These are phyloP conservation scores for Coffea canephora DNA, from an alignment of 257 asterid species.

Conservation along the genomic window DNA sequence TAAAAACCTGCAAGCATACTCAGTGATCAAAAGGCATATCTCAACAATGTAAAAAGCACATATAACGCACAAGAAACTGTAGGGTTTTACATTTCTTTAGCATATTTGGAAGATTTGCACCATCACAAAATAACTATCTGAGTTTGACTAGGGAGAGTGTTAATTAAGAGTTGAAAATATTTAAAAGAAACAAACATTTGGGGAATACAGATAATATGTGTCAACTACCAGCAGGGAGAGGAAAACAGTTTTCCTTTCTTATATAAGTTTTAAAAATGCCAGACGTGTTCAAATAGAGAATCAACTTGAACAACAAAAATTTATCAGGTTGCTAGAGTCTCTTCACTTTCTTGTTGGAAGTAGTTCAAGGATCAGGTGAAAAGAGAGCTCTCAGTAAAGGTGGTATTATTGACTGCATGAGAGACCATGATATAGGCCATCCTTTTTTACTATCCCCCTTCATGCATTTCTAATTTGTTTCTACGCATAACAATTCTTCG, in stretches of 20 bases:
- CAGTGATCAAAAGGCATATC: conserved; percentile 13
- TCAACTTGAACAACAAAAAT: too few species aligned
- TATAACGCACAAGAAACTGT: background rate
- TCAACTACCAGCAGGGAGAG: background rate
- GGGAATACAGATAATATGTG: background rate
- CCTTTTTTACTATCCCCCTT: too few species aligned
- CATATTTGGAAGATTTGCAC: background rate
- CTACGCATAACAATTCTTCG: too few species aligned
- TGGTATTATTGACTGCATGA: too few species aligned
- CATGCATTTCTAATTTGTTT: too few species aligned
- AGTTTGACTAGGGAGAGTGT: background rate
- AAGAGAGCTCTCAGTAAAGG: too few species aligned
- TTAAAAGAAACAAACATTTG: background rate
- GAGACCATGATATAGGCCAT: too few species aligned
- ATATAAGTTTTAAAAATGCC: background rate
- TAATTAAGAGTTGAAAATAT: background rate
- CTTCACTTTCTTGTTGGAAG: too few species aligned
- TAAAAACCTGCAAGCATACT: conserved; percentile 62
- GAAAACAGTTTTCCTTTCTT: too few species aligned
- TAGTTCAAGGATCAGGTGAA: too few species aligned
- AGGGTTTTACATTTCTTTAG: background rate
- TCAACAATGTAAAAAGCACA: conserved; percentile 7
- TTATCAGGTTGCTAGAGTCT: too few species aligned
- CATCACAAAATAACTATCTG: background rate
- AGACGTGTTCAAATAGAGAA: background rate